These are phyloP conservation scores for Rhodotorula diobovata DNA, from an alignment of 768 basidiomycete species.

Conservation along the genomic window DNA sequence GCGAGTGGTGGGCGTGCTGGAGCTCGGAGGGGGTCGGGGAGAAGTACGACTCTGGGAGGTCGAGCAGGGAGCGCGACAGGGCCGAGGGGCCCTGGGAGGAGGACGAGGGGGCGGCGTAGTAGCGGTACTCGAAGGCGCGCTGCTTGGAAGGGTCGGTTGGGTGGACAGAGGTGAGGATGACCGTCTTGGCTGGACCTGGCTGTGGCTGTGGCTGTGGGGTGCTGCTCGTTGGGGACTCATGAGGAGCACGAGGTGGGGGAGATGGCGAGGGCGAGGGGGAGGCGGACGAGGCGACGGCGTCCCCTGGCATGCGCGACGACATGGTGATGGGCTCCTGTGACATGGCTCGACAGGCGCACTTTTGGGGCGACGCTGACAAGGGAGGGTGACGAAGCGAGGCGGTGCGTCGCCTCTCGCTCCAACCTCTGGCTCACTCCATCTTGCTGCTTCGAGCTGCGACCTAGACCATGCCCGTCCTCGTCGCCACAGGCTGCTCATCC, in stretches of 20 bases:
- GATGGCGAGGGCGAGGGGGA: constrained; percentile 9
- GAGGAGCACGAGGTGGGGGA: constrained; percentile 1
- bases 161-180: constrained; percentile 9
- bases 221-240: neutral
- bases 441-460: fast-evolving
- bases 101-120: constrained; percentile 19
- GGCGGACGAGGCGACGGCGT: neutral
- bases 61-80: constrained; percentile 3
- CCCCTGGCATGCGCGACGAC: neutral
- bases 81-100: neutral
- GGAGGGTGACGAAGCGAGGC: neutral
- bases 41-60: constrained; percentile 36
- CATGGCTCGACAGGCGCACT: neutral
- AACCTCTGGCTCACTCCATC: too few species aligned
- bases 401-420: neutral
- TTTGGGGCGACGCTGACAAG: neutral
- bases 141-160: constrained; percentile 4
- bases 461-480: neutral
- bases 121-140: constrained; percentile 20
- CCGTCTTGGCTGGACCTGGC: neutral
- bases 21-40: constrained; percentile 32
- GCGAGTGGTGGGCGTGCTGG: constrained; percentile 29
- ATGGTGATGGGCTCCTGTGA: neutral
- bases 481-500: constrained; percentile 9
- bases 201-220: neutral